Conservation (phyloP, 305 asterid genomes). For the Rubia peregrina region DNA sequence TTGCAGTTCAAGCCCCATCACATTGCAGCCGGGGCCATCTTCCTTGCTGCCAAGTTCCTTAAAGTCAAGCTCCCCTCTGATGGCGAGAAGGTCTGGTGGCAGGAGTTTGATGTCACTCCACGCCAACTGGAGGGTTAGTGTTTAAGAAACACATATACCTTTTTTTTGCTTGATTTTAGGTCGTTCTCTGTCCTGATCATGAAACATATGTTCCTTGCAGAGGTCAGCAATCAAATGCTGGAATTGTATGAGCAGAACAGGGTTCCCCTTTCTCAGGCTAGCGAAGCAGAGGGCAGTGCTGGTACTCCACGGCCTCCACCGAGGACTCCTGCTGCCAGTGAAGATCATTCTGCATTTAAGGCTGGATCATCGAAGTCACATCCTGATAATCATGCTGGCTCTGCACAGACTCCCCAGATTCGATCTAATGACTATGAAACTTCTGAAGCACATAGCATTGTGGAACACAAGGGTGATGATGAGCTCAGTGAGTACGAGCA, state of each 20-base stretch:
- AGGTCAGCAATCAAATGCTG: conserved; percentile 97
- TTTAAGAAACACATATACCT: conserved; percentile 10
- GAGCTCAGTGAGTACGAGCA: conserved; percentile 32
- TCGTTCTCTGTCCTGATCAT: neutral
- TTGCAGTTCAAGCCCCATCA: conserved; percentile 99
- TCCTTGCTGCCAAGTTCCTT: conserved; percentile 98
- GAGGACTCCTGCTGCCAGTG: conserved; percentile 40
- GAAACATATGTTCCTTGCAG: conserved; percentile 45
- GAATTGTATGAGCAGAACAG: conserved; percentile 86
- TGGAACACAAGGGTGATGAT: conserved; percentile 29
- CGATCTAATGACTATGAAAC: conserved; percentile 41
- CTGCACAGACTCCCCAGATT: conserved; percentile 35
- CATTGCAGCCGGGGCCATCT: conserved; percentile 99
- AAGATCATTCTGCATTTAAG: conserved; percentile 47
- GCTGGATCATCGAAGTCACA: conserved; percentile 41
- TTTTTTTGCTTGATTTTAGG: neutral
- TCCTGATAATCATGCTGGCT: conserved; percentile 38
- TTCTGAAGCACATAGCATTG: conserved; percentile 32
- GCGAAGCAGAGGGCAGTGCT: conserved; percentile 81
- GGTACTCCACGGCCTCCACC: conserved; percentile 49
- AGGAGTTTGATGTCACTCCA: conserved; percentile 98
- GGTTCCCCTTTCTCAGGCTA: conserved; percentile 64
- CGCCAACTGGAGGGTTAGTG: conserved; percentile 97
- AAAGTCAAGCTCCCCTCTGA: conserved; percentile 98
- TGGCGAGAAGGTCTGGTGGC: conserved; percentile 98